Percentiles rank a stretch among this genome's conserved stretches.
phyloP scores from a whole-genome alignment of 306 rosid species.

The Echinosophora koreensis region DNA sequence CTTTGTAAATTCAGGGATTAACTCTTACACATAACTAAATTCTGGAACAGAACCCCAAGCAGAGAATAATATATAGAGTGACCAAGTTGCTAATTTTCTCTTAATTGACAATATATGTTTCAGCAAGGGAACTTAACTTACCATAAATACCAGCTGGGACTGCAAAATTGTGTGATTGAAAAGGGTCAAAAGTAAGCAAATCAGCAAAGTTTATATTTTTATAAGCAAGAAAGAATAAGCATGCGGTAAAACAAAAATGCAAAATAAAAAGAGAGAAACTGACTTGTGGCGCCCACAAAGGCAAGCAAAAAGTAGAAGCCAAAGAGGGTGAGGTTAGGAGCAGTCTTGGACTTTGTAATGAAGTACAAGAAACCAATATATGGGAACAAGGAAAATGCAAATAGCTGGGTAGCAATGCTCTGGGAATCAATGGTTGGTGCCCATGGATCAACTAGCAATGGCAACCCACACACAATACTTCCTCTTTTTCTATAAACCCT shows the following conservation, averaged over 20 bases:
- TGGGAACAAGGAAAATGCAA: slow-evolving; percentile 85
- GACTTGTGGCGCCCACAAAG: slow-evolving; percentile 93
- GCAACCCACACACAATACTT: slow-evolving; percentile 56
- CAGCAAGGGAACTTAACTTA: slow-evolving; percentile 45
- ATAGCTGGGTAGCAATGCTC: slow-evolving; percentile 89
- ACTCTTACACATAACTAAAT: not conserved
- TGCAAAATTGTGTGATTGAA: slow-evolving; percentile 44
- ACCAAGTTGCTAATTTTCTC: not conserved
- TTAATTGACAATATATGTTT: not conserved
- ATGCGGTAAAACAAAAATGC: no score
- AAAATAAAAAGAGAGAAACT: no score
- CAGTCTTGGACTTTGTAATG: slow-evolving; percentile 85
- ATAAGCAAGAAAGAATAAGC: slow-evolving; percentile 13
- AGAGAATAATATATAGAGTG: not conserved
- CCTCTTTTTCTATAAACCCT: slow-evolving; percentile 41
- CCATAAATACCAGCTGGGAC: slow-evolving; percentile 99
- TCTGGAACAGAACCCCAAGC: not conserved
- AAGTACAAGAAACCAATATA: slow-evolving; percentile 90
- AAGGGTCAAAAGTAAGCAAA: slow-evolving; percentile 46
- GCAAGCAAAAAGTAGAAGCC: slow-evolving; percentile 93
- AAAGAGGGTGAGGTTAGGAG: slow-evolving; percentile 91
- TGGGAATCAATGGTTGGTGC: slow-evolving; percentile 83
- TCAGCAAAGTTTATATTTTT: slow-evolving; percentile 30
- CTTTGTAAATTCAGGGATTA: not conserved
- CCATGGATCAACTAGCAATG: slow-evolving; percentile 90